Evolutionary conservation across 768 basidiomycete species (phyloP), one percentile per base, ranked within the genome.

Genomic region (Pisolithus microcarpus): DNA sequence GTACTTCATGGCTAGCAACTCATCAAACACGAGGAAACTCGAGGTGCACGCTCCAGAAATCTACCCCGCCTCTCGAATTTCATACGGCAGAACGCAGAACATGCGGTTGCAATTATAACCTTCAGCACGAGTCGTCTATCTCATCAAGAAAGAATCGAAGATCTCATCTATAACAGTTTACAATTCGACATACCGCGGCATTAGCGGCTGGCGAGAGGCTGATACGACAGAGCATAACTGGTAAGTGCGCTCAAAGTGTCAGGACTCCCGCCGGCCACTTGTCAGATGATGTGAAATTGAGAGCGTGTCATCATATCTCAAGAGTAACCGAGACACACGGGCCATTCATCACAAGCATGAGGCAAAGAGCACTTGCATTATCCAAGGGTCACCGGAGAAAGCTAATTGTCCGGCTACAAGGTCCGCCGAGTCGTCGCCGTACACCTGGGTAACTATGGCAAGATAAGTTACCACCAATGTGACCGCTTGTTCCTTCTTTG

Each of bases 361-460:
- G 59, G 58, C 43, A 7, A 18, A 19, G 38, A 38, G n/a, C 45
- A 15, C 15, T 18, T 39, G 48, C 50, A 51, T 52, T 18, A 36
- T 38, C 23, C 18, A 38, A 46, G 53, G 48, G 42, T 46, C 47
- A 42, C 48, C 26, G 23, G 24, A 48, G 37, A 48, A n/a, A 50
- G 26, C 26, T 23, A 23, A 19, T 48, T 48, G 50, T 50, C 47
- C 54, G 46, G 28, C 42, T 5, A 24, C 51, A 52, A 65, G 56
- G 49, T 55, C 62, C 54, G 42, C 46, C 43, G 51, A 58, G 11
- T 34, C 10, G 55, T 46, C 48, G 46, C 55, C 53, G 37, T 40
- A 36, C 21, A 43, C 43, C 31, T 46, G n/a, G 43, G 30, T 48
- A 26, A 52, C 40, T 50, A 51, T 28, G 45, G 48, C 51, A 50